Base-by-base conservation (phyloP, 208 protist species). In the Leishmania tarentolae region DNA sequence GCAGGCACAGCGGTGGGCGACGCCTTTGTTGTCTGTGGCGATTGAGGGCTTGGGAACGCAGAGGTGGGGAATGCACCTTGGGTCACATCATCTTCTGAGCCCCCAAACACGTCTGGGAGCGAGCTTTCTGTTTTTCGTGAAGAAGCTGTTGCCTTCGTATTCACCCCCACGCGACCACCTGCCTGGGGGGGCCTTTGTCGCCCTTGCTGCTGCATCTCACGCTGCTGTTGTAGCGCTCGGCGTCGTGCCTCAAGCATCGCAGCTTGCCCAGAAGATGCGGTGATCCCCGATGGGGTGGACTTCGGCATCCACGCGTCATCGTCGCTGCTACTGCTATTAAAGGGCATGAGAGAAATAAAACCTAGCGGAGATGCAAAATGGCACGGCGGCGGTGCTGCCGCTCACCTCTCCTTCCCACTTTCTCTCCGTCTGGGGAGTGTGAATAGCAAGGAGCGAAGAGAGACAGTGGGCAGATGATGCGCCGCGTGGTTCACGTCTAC, bases 221-320 rank as follows among this genome's bases (percentile, higher is more conserved):
- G 86, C 68, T 93, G 86, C 56, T 80, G 80, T 66, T 93, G 93
- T 50, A 94, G 61, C 0, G 88, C 91, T 5, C 81, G 75, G 0
- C 93, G 83, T 3, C 93, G 90, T 1, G 91, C 90, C 35, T 91
- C 90, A 75, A 96, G 74, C 89, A 96, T 93, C 28, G 82, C 83
- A 68, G 77, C 85, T 21, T 91, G 86, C 2, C 86, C 82, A 31
- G 78, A 66, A 9, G 82, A 52, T 1, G 61, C 50, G 69, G 2
- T 73, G 0, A 35, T 15, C 5, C 65, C 70, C 17, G 65, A 24
- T 31, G 74, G 65, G 7, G n/a, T 75, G 50, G 71, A 80, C 69
- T 81, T 15, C 2, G 53, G 71, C 72, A 74, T 75, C 82, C 77
- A 79, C 72, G 81, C 85, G 17, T 92, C 89, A 61, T 91, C 89